Base-by-base conservation (phyloP, 2,329 filamentous ascomycete genomes). In the Myriosclerotinia scirpicola region DNA sequence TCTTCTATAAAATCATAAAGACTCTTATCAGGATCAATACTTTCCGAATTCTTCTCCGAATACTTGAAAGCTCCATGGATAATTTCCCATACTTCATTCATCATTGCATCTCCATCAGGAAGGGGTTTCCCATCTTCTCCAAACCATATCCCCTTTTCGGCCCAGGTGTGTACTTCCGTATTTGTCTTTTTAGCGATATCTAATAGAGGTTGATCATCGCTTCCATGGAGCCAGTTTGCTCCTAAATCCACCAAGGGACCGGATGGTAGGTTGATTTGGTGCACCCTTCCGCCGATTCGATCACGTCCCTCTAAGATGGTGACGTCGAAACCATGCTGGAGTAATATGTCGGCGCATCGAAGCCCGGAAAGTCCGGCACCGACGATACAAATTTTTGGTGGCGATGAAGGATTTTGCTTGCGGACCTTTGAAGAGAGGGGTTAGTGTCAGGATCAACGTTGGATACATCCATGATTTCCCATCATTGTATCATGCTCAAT, bases 341-440 rank as follows among this genome's bases (percentile, higher is more conserved):
- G 73, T 12, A 87, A 75, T 1, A 87, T 74, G 67, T 86, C 84
- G 36, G 85, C 84, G 71, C 83, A 85, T 68, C 84, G 78, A 61
- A 87, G 76, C 1, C 85, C 85, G 17, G 84, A 81, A 40, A 87
- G 78, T 7, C 85, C 85, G 34, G 84, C 84, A 17, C 85, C 85
- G 3, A 87, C 78, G 50, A 87, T 78, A 54, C 83, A 70, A 34
- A 75, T 68, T 26, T 66, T 66, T 20, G 54, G 54, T 40, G 36
- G 22, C 9, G 12, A 26, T 22, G 40, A 17, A 20, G 46, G 46
- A 30, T 38, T 52, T 36, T 53, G 22, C 20, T 40, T n/a, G 8
- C 64, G 64, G n/a, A 20, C 20, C 54, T 65, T 53, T 42, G 34
- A 38, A 34, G 12, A 15, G 17, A 44, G 62, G n/a, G 22, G 12